Base-by-base conservation (phyloP, 768 basidiomycete genomes). In the Boletus tomentosulus region DNA sequence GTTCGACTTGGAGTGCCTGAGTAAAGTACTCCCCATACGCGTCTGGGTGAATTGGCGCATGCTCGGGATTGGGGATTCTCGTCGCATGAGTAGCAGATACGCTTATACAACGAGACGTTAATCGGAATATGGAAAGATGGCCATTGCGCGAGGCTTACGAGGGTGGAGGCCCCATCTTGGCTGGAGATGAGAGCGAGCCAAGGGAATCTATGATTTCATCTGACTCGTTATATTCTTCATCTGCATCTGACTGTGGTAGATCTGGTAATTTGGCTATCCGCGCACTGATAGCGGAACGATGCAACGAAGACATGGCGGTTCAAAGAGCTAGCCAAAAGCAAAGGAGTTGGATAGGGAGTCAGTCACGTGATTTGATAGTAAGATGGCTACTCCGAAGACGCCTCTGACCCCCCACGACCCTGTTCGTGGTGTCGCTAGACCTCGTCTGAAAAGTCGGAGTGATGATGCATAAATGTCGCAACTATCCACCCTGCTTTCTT, bases 251-350 rank as follows among this genome's bases (percentile, higher is more conserved):
- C 2, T 70, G 64, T 13, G 80, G 82, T n/a, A 85, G 59, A 6
- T 67, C 60, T 6, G 90, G 90, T n/a, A 94, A 70, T 62, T 86
- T 91, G 4, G 87, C 76, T 37, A 92, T 74, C 38, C 89, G 80
- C 3, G 89, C 84, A 57, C 80, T 80, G 54, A 96, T 76, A 10
- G 92, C 83, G 56, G 88, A 89, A 52, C 88, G 87, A 65, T 85
- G 83, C 5, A 93, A 73, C 61, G 83, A 73, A 13, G 87, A 88
- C 86, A 90, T 88, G 35, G 24, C 46, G 43, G 28, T 35, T 31
- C 19, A 50, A 16, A 12, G 44, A 38, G 25, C 37, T 2, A 33
- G 7, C 3, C 3, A 31, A 31, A 1, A 31, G n/a, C n/a, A n/a
- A n/a, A n/a, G n/a, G n/a, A n/a, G n/a, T n/a, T n/a, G n/a, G n/a